Percentiles rank a stretch among this genome's conserved stretches.
phyloP scores from a whole-genome alignment of 2,329 filamentous ascomycete genomes.

The Fonsecaea multimorphosa region DNA sequence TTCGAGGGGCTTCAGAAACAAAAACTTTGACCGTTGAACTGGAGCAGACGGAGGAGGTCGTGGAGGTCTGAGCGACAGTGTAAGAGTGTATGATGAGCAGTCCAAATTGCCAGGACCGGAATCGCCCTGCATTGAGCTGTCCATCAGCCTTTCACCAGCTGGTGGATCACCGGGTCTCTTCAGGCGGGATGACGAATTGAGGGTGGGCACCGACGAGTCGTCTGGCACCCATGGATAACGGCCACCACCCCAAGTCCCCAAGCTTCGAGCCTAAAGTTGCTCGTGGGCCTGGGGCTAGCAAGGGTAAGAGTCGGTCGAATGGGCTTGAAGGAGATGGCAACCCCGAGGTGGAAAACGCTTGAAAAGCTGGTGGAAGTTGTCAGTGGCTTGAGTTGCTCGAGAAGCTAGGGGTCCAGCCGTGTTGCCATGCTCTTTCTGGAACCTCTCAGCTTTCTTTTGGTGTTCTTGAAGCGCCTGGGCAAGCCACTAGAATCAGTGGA shows the following conservation, averaged over 20 bases:
- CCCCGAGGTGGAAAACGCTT: conserved; percentile 12
- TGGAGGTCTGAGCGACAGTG: conserved; percentile 8
- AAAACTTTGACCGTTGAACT: conserved; percentile 3
- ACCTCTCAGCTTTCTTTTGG: background rate
- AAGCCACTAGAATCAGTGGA: background rate
- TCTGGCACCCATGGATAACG: conserved; percentile 2
- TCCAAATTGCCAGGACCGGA: conserved; percentile 10
- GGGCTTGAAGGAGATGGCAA: background rate
- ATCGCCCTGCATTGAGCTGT: conserved; percentile 9
- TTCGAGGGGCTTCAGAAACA: background rate
- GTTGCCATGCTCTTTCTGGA: conserved; percentile 1
- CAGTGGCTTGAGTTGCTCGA: conserved; percentile 7
- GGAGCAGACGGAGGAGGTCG: conserved; percentile 5
- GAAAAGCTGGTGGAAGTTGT: conserved; percentile 21
- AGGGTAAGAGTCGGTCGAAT: conserved; percentile 8
- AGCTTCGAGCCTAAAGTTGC: conserved; percentile 9
- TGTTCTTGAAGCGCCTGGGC: background rate
- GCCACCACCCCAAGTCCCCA: conserved; percentile 1
- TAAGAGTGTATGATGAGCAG: conserved; percentile 22
- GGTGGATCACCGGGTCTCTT: conserved; percentile 20
- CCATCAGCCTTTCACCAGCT: conserved; percentile 19
- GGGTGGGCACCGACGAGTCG: conserved; percentile 5
- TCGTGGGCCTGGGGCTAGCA: conserved; percentile 14
- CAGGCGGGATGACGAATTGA: conserved; percentile 20
- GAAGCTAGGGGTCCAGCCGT: conserved; percentile 10